Conservation (phyloP, 2,329 filamentous ascomycete genomes). For the Scleromitrula shiraiana region DNA sequence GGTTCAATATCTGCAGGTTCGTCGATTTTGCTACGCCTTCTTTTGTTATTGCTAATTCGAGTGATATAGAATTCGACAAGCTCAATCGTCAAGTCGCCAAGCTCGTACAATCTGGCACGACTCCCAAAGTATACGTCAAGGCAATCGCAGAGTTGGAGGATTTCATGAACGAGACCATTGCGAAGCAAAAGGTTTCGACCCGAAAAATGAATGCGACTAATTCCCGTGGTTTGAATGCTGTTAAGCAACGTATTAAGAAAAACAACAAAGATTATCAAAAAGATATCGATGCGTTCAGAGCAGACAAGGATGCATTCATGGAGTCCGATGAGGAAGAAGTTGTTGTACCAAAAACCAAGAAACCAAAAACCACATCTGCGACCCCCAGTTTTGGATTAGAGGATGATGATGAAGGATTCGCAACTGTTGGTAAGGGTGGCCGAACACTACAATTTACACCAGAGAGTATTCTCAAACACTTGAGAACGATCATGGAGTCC, state of each 20-base stretch:
- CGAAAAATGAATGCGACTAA: conserved; percentile 99
- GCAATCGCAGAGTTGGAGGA: conserved; percentile 90
- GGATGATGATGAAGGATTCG: conserved; percentile 78
- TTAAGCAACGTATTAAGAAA: conserved; percentile 98
- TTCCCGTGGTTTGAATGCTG: conserved; percentile 86
- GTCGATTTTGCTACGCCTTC: conserved; percentile 28
- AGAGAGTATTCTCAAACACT: conserved; percentile 96
- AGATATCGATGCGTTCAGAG: conserved; percentile 81
- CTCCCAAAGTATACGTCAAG: conserved; percentile 88
- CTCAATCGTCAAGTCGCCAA: conserved; percentile 80
- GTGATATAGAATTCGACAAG: conserved; percentile 75
- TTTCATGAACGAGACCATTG: conserved; percentile 83
- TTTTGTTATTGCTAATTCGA: conserved; percentile 15
- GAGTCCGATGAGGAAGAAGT: conserved; percentile 69
- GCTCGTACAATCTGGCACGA: conserved; percentile 66
- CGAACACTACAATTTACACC: conserved; percentile 87
- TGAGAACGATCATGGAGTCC: conserved; percentile 87
- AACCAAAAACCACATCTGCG: conserved; percentile 40
- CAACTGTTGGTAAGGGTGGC: conserved; percentile 80
- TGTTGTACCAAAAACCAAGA: conserved; percentile 44
- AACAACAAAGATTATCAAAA: conserved; percentile 90
- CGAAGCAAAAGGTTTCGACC: conserved; percentile 89
- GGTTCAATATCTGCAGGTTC: conserved; percentile 80
- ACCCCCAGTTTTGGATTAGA: conserved; percentile 42
- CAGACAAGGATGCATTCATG: conserved; percentile 82